Evolutionary conservation across 805 yeast genomes (phyloP), one percentile per base, ranked within the genome.

Genomic region (Spathaspora boniae): DNA sequence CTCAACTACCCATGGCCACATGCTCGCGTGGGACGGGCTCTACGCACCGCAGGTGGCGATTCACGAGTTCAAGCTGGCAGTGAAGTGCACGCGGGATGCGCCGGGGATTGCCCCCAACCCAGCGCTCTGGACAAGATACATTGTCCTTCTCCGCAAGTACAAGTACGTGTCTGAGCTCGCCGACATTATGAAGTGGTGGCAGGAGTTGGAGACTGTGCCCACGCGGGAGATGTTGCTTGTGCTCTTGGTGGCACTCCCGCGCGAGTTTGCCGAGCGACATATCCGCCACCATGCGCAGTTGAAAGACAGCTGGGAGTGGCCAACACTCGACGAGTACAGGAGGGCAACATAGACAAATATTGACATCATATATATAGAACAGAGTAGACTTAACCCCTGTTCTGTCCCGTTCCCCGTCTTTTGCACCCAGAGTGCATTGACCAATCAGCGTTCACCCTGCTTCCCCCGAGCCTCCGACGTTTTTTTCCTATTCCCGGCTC

Each of bases 1-100:
- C 0, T 68, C 81, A 5, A 50, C 60, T 43, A 53, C 31, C 24
- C 37, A 45, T 3, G 45, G 41, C 1, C 25, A 36, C 6, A 36
- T 41, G 2, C 45, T 36, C 5, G 30, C 70, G 3, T 33, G 57
- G 12, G 80, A 86, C 86, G 76, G 63, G 7, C 56, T 58, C 1
- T 72, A 58, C 34, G 84, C 88, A 0, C 63, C 81, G 1, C 86
- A 80, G 45, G 62, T 78, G 17, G 79, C 84, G 0, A 64, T 78
- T 2, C 68, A 63, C 25, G 85, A 81, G 50, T 74, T 81, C 54
- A 68, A 74, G 38, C 62, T 29, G 3, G 37, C 20, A 19, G 38
- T 36, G 2, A 33, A 26, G 34, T 28, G 23, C 2, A 21, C 17
- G 20, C 7, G 22, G n/a, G 3, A 42, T 3, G 26, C 16, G 3